phyloP scores from a whole-genome alignment of 768 basidiomycete genomes.

The Termitomyces sp. region DNA sequence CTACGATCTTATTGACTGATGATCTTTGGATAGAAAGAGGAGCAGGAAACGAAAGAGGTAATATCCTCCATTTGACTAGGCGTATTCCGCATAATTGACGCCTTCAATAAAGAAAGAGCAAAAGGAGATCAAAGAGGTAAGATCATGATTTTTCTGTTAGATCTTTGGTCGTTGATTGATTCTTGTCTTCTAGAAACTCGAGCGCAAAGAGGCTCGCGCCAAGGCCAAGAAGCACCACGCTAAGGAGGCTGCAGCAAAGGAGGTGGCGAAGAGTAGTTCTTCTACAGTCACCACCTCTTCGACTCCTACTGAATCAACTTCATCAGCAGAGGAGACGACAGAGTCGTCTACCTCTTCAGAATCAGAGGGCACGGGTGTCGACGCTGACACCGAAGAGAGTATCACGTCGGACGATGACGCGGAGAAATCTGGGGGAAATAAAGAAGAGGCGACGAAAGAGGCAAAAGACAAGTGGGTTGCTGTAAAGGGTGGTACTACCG shows the following conservation, averaged over 20 bases:
- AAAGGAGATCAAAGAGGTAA: conserved; percentile 56
- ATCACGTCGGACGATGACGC: conserved; percentile 72
- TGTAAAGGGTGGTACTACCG: conserved; percentile 52
- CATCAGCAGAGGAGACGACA: conserved; percentile 14
- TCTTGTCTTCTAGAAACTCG: conserved; percentile 40
- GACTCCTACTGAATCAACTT: conserved; percentile 33
- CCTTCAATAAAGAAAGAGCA: conserved; percentile 42
- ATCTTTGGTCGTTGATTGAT: neutral
- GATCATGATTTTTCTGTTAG: conserved; percentile 5
- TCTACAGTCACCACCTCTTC: conserved; percentile 25
- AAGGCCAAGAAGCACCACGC: conserved; percentile 46
- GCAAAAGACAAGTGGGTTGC: conserved; percentile 75
- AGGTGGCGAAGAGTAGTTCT: conserved; percentile 34
- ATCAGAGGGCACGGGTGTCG: conserved; percentile 59
- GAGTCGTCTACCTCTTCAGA: conserved; percentile 39
- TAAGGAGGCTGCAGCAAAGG: conserved; percentile 14
- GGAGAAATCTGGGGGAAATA: conserved; percentile 37
- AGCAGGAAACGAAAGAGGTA: conserved; percentile 47
- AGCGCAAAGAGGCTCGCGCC: conserved; percentile 51
- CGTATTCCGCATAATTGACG: conserved; percentile 6
- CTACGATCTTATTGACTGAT: neutral
- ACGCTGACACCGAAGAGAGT: conserved; percentile 76
- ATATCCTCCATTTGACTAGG: neutral
- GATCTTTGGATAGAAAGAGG: conserved; percentile 28
- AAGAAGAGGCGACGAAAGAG: conserved; percentile 43